Evolutionary conservation across 202 grass and related monocot genomes (phyloP).

Genomic region (Panicum virgatum): DNA sequence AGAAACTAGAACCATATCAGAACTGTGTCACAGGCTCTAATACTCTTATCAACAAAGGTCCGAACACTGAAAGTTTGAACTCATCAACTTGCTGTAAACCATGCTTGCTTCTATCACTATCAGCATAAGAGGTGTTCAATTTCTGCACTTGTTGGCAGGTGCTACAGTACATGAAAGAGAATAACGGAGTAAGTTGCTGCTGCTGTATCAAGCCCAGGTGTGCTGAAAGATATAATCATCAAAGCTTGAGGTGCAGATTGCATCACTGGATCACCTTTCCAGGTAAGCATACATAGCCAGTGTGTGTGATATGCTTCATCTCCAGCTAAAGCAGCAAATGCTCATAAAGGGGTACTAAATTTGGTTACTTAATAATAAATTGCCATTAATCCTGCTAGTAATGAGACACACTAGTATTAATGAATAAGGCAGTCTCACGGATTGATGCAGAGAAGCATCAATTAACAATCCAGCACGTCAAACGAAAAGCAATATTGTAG

Average conservation of each 20-base stretch:
- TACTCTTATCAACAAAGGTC: background rate
- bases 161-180: too few species aligned
- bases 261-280: constrained; percentile 18
- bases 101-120: background rate
- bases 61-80: too few species aligned
- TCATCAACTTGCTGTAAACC: too few species aligned
- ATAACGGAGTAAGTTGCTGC: background rate
- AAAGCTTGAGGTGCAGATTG: constrained; percentile 21
- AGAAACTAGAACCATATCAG: background rate
- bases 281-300: constrained; percentile 35
- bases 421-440: constrained; percentile 24
- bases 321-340: constrained; percentile 40
- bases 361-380: constrained; percentile 36
- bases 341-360: constrained; percentile 23
- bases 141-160: background rate
- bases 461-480: constrained; percentile 9
- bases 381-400: constrained; percentile 23
- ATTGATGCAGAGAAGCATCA: background rate
- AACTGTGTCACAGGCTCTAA: constrained; percentile 6
- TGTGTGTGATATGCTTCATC: constrained; percentile 21
- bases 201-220: constrained; percentile 6
- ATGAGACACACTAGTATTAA: constrained; percentile 9
- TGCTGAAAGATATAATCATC: constrained; percentile 28
- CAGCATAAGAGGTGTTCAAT: background rate
- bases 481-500: background rate